Evolutionary conservation across 2,329 filamentous ascomycete species (phyloP).

Genomic region (Stromatinia cepivora): DNA sequence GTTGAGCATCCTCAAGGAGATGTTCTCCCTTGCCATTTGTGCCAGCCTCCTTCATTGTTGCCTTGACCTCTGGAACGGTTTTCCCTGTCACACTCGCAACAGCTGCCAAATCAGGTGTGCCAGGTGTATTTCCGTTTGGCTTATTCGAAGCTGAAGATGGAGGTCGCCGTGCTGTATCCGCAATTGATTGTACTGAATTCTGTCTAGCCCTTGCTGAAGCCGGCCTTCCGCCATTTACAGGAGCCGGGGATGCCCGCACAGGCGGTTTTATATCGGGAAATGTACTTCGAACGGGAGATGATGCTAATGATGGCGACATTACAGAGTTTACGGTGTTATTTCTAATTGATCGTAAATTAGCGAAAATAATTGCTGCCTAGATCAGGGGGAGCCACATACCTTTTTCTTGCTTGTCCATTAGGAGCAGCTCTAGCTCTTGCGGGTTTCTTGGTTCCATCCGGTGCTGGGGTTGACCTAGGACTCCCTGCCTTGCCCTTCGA

Average conservation of each 20-base stretch:
- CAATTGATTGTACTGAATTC: conserved; percentile 65
- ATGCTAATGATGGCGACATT: conserved; percentile 69
- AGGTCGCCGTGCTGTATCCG: conserved; percentile 57
- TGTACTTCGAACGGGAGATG: conserved; percentile 72
- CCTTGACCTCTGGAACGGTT: conserved; percentile 51
- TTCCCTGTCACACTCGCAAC: conserved; percentile 39
- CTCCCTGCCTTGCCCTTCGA: conserved; percentile 62
- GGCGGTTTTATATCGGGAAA: conserved; percentile 60
- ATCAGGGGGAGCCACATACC: conserved; percentile 51
- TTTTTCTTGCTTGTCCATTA: conserved; percentile 76
- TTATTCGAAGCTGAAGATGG: conserved; percentile 63
- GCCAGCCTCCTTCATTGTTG: conserved; percentile 52
- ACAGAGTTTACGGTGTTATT: conserved; percentile 51
- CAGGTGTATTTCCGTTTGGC: conserved; percentile 51
- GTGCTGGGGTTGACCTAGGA: conserved; percentile 66
- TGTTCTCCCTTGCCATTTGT: conserved; percentile 39
- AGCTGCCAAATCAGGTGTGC: conserved; percentile 40
- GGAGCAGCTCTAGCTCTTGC: conserved; percentile 63
- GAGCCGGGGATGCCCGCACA: conserved; percentile 60
- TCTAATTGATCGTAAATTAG: conserved; percentile 38
- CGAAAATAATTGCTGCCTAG: not conserved
- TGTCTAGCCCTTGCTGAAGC: conserved; percentile 72
- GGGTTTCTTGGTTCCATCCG: conserved; percentile 69
- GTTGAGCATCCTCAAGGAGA: conserved; percentile 39
- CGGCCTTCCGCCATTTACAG: conserved; percentile 57